Evolutionary conservation across 768 basidiomycete species (phyloP).

Genomic region (Cystobasidium onofrii): DNA sequence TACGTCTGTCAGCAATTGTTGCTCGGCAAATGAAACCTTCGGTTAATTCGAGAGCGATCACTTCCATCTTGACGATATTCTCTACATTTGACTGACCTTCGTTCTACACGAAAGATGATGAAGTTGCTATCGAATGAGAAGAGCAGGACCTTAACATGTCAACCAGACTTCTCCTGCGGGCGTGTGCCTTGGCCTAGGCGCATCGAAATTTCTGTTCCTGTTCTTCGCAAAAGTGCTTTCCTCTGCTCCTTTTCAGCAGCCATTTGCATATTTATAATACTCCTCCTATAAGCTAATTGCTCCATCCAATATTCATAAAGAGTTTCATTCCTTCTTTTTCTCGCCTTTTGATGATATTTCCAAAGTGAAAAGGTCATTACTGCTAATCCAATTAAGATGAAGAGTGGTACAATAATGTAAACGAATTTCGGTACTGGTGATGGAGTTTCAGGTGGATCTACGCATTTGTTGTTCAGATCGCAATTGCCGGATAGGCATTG

Average conservation of each 20-base stretch:
- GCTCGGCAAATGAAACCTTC: no score
- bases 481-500: constrained; percentile 29
- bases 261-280: constrained; percentile 15
- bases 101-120: no score
- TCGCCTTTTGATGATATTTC: background rate
- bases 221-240: background rate
- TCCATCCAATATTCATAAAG: constrained; percentile 22
- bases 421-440: background rate
- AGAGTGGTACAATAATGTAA: background rate
- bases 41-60: no score
- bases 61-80: no score
- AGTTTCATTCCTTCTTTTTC: background rate
- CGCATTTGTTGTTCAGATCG: constrained; percentile 7
- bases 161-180: background rate
- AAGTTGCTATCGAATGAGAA: no score
- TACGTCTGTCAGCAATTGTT: no score
- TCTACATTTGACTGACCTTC: no score
- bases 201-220: background rate
- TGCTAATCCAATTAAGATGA: background rate
- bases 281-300: constrained; percentile 6
- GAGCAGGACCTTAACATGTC: no score
- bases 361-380: background rate
- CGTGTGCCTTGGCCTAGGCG: no score
- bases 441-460: background rate
- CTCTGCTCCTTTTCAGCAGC: constrained; percentile 7